Conservation (phyloP, 139 green algal species). For the Coelastrella sp. region DNA sequence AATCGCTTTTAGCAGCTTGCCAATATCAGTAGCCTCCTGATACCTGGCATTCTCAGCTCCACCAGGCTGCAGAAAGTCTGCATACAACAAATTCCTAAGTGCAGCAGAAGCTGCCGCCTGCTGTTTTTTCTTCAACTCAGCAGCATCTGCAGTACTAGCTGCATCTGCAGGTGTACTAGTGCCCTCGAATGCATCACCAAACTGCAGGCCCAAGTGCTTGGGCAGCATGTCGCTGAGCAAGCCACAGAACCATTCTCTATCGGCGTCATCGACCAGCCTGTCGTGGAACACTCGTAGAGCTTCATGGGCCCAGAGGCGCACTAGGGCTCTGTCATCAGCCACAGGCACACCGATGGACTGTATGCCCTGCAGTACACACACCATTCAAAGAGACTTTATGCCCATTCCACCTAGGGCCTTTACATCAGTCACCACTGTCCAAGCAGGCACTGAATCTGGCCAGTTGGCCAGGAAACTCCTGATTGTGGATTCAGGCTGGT, state of each 20-base stretch:
- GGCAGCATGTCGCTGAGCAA: constrained; percentile 20
- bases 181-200: neutral
- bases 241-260: constrained; percentile 77
- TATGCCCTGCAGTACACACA: constrained; percentile 58
- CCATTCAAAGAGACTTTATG: no score
- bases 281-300: constrained; percentile 80
- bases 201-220: constrained; percentile 15
- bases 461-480: no score
- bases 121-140: constrained; percentile 68
- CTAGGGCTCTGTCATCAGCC: constrained; percentile 44
- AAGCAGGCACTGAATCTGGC: no score
- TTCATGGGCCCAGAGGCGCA: constrained; percentile 82
- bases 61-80: constrained; percentile 81
- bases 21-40: constrained; percentile 3
- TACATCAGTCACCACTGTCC: no score
- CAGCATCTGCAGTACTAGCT: constrained; percentile 47
- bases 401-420: no score
- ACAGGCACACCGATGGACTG: constrained; percentile 59
- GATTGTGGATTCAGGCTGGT: no score
- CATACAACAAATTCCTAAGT: constrained; percentile 77
- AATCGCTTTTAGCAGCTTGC: constrained; percentile 35
- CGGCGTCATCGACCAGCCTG: constrained; percentile 76
- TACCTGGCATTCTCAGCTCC: constrained; percentile 26
- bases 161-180: neutral
- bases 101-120: constrained; percentile 63